A percentile compares a stretch with the other conserved stretches of the same genome.
Evolutionary conservation across 164 flowering plant genomes (phyloP).

Genomic region (Umbellularia californica): DNA sequence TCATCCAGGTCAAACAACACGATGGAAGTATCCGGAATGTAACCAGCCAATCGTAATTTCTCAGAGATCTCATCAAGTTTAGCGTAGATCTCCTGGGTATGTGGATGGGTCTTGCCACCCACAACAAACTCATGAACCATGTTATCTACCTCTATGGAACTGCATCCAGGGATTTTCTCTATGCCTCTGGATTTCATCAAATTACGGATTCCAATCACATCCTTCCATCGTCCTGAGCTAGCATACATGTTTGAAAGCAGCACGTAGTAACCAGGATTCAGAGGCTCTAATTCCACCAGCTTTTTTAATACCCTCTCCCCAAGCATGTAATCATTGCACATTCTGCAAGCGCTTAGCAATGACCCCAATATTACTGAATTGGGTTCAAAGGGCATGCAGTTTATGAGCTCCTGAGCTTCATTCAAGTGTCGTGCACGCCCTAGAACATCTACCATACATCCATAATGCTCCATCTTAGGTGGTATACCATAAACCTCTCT

Average conservation of each 20-base stretch:
- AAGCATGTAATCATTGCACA: conserved; percentile 14
- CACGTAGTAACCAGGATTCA: conserved; percentile 25
- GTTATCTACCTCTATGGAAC: conserved; percentile 24
- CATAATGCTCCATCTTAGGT: conserved; percentile 12
- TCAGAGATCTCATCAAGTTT: conserved; percentile 21
- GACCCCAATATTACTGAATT: conserved; percentile 12
- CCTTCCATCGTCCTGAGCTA: conserved; percentile 17
- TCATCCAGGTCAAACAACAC: conserved; percentile 28
- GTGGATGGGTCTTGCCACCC: conserved; percentile 24
- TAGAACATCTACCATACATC: conserved; percentile 10
- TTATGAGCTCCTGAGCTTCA: conserved; percentile 3
- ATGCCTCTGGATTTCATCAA: conserved; percentile 26
- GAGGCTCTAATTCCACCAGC: conserved; percentile 21
- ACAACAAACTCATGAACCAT: conserved; percentile 22
- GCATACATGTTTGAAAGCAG: conserved; percentile 32
- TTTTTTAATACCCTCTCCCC: conserved; percentile 25
- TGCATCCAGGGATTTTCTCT: conserved; percentile 22
- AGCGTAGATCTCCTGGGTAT: conserved; percentile 12
- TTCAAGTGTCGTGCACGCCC: conserved; percentile 2
- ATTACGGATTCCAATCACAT: conserved; percentile 18
- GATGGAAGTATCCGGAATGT: conserved; percentile 23
- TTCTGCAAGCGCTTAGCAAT: conserved; percentile 12
- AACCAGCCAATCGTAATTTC: conserved; percentile 20
- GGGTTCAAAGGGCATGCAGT: conserved; percentile 10
- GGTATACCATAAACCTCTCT: conserved; percentile 11